Evolutionary conservation across 768 basidiomycete genomes (phyloP).

Genomic region (Kwoniella heveanensis): DNA sequence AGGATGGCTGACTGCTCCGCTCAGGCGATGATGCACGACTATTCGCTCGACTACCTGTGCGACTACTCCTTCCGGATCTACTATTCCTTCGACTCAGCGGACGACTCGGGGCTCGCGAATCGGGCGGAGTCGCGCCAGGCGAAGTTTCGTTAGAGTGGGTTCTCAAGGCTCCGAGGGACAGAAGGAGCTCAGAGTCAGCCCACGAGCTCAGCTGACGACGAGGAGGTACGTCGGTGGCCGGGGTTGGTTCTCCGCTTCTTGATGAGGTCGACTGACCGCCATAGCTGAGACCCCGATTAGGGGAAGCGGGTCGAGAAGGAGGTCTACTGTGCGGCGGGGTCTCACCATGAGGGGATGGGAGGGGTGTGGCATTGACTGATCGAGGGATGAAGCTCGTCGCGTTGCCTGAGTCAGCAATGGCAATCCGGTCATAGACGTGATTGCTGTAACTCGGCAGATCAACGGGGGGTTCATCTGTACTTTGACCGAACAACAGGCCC

Average conservation of each 20-base stretch:
- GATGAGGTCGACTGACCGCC: slow-evolving; percentile 11
- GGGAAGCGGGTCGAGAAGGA: slow-evolving; percentile 40
- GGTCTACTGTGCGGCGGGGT: slow-evolving; percentile 46
- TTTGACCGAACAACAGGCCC: slow-evolving; percentile 65
- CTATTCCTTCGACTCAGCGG: slow-evolving; percentile 54
- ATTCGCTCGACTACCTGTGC: slow-evolving; percentile 54
- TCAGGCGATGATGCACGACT: slow-evolving; percentile 67
- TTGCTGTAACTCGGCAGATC: slow-evolving; percentile 86
- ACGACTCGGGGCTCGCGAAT: slow-evolving; percentile 45
- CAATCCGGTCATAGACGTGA: slow-evolving; percentile 85
- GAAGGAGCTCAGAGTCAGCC: slow-evolving; percentile 81
- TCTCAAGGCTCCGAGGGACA: slow-evolving; percentile 62
- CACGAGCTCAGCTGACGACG: slow-evolving; percentile 61
- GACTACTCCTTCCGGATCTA: slow-evolving; percentile 49
- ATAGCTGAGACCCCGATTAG: slow-evolving; percentile 23
- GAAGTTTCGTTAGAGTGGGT: slow-evolving; percentile 44
- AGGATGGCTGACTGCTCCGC: slow-evolving; percentile 51
- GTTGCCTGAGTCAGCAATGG: slow-evolving; percentile 54
- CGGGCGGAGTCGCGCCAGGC: slow-evolving; percentile 52
- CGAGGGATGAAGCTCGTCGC: slow-evolving; percentile 30
- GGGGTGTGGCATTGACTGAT: slow-evolving; percentile 37
- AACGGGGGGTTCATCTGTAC: slow-evolving; percentile 63
- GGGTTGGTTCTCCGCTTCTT: slow-evolving; percentile 22
- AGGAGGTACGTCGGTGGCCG: slow-evolving; percentile 42
- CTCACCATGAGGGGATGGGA: slow-evolving; percentile 32